Evolutionary conservation across 108 stramenopile genomes (phyloP), one percentile per base, ranked within the genome.

Genomic region (Fistulifera pelliculosa): DNA sequence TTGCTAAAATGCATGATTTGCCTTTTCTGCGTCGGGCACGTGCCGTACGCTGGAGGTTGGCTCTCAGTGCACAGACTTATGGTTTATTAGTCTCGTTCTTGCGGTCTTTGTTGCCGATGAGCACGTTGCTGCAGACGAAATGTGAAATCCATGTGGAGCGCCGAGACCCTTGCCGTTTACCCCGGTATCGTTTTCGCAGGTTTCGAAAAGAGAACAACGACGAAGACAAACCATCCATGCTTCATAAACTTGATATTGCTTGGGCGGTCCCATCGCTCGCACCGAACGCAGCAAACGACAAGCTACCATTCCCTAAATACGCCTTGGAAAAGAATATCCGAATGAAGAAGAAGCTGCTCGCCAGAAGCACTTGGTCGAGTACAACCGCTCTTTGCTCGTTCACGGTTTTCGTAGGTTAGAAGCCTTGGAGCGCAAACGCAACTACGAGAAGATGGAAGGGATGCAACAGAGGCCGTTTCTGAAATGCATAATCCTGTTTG

Each of bases 351-450:
- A 62, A 10, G 86, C 75, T 16, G 45, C 49, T 27, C 13, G 38
- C 10, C 80, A 79, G 50, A 77, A 66, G 31, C 51, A 56, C 35
- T 42, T 57, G n/a, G 84, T 92, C 3, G 83, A 80, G 49, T 93
- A 87, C 61, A 93, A 93, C 61, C 76, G 91, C 25, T 73, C 91
- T 15, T 52, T 93, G 40, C 54, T 93, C 38, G 57, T 84, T 49
- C 77, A 87, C 68, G 91, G 91, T 22, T 93, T 93, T 73, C 85
- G 87, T 10, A 65, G 87, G 19, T 65, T 93, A 52, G 91, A 88
- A 73, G 91, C 91, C 2, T 60, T 93, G 47, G 91, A 93, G 65
- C 67, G 79, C 22, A 87, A 87, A 52, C 69, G 76, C 13, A 81
- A 83, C 39, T 93, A 80, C 51, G 81, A 93, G 49, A 62, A 41